A percentile compares a stretch with the other conserved stretches of the same genome.
Conservation (phyloP, 1,284 basidiomycete species). For the Exsudoporus floridanus region DNA sequence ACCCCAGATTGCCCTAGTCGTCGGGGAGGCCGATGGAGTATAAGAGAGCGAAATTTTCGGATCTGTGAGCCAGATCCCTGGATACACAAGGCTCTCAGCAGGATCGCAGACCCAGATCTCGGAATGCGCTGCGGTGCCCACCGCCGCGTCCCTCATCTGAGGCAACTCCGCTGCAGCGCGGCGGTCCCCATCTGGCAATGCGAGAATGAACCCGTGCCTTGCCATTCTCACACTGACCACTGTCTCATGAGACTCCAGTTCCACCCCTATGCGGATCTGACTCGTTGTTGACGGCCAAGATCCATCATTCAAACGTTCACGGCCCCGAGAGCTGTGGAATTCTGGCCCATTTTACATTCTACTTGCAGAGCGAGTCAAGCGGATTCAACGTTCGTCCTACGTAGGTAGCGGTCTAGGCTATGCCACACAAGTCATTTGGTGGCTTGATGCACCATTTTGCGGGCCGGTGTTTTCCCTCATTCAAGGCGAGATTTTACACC, state of each 20-base stretch:
- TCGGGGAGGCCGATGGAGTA: neutral
- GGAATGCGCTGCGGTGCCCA: slow-evolving; percentile 10
- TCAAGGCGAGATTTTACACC: neutral
- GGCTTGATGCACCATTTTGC: slow-evolving; percentile 26
- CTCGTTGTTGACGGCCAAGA: slow-evolving; percentile 2
- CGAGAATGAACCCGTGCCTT: slow-evolving; percentile 6
- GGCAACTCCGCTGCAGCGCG: slow-evolving; percentile 19
- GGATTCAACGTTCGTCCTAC: neutral
- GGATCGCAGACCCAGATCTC: slow-evolving; percentile 22
- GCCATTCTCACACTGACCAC: slow-evolving; percentile 13
- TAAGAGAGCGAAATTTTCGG: slow-evolving; percentile 13
- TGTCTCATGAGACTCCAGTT: neutral
- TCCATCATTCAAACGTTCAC: slow-evolving; percentile 7
- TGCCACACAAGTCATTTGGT: slow-evolving; percentile 30
- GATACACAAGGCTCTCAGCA: slow-evolving; percentile 6
- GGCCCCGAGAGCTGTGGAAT: slow-evolving; percentile 19
- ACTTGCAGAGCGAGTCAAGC: neutral
- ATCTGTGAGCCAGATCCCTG: slow-evolving; percentile 25
- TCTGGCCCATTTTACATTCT: neutral
- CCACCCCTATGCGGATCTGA: slow-evolving; percentile 8
- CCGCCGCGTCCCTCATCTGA: slow-evolving; percentile 7
- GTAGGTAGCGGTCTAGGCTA: slow-evolving; percentile 6
- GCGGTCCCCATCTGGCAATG: slow-evolving; percentile 19
- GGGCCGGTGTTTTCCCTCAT: neutral
- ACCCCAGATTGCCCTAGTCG: slow-evolving; percentile 19